Evolutionary conservation across 495 filamentous ascomycete genomes (phyloP).

Genomic region (Hypoxylon rickii): DNA sequence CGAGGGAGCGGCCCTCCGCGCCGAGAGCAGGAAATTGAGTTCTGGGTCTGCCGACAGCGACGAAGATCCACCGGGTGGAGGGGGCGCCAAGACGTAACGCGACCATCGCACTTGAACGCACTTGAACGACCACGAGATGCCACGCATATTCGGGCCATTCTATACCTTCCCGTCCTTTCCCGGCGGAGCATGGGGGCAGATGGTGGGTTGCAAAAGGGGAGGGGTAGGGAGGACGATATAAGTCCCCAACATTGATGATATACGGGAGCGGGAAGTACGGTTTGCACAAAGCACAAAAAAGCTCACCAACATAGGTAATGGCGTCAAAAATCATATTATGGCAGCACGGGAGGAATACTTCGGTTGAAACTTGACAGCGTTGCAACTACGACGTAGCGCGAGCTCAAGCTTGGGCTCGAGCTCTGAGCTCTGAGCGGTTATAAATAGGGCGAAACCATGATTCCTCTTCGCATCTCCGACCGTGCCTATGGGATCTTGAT

Average conservation of each 20-base stretch:
- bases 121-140: constrained; percentile 12
- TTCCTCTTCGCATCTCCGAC: no score
- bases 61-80: constrained; percentile 38
- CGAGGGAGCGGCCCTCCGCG: constrained; percentile 54
- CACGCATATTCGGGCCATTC: not conserved
- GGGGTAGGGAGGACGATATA: not conserved
- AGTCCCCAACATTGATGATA: not conserved
- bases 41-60: constrained; percentile 39
- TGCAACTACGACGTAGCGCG: not conserved
- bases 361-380: not conserved
- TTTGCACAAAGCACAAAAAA: not conserved
- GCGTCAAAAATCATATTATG: not conserved
- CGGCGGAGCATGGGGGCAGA: not conserved
- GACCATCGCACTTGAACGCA: no score
- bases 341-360: not conserved
- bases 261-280: not conserved
- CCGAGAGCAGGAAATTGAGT: constrained; percentile 34
- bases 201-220: not conserved
- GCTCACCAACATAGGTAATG: not conserved
- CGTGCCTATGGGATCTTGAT: not conserved
- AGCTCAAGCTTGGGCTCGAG: no score
- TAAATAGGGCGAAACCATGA: not conserved
- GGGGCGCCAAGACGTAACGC: constrained; percentile 39
- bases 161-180: not conserved
- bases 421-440: not conserved